A percentile compares a stretch with the other conserved stretches of the same genome.
phyloP scores from a whole-genome alignment of 768 basidiomycete species.

The Boletellus ananiceps region DNA sequence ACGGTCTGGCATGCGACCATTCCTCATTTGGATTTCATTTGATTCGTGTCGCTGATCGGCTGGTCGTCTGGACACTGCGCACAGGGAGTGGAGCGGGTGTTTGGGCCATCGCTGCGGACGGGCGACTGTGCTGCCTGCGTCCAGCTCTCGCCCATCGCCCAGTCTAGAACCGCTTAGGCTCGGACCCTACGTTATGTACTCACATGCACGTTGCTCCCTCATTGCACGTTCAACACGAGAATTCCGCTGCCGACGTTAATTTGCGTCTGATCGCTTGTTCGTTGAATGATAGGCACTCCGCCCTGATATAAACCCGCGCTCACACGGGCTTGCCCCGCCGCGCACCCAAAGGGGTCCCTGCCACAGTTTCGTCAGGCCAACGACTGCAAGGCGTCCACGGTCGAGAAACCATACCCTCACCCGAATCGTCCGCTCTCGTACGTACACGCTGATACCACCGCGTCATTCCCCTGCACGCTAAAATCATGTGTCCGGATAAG shows the following conservation, averaged over 20 bases:
- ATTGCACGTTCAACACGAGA: background rate
- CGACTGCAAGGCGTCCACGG: conserved; percentile 2
- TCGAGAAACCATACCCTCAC: conserved; percentile 3
- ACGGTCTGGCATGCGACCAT: background rate
- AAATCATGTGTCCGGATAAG: background rate
- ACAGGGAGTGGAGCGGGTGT: conserved; percentile 7
- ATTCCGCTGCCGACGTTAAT: background rate
- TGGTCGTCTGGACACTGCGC: conserved; percentile 16
- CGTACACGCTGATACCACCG: conserved; percentile 3
- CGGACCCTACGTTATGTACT: conserved; percentile 11
- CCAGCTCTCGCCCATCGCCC: background rate
- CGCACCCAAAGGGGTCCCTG: background rate
- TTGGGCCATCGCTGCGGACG: conserved; percentile 7
- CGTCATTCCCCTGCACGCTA: background rate
- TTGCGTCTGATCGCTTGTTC: background rate
- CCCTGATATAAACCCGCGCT: background rate
- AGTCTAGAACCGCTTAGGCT: conserved; percentile 3
- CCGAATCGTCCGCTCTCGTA: conserved; percentile 3
- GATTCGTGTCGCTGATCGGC: conserved; percentile 5
- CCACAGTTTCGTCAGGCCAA: background rate
- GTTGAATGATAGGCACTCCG: conserved; percentile 4
- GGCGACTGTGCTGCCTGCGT: too few species aligned
- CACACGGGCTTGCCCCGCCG: background rate
- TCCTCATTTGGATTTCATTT: conserved; percentile 9
- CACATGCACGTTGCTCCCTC: conserved; percentile 4